These are phyloP conservation scores for Phellinidium pouzarii DNA, from an alignment of 1,284 basidiomycete species.

Conservation along the genomic window DNA sequence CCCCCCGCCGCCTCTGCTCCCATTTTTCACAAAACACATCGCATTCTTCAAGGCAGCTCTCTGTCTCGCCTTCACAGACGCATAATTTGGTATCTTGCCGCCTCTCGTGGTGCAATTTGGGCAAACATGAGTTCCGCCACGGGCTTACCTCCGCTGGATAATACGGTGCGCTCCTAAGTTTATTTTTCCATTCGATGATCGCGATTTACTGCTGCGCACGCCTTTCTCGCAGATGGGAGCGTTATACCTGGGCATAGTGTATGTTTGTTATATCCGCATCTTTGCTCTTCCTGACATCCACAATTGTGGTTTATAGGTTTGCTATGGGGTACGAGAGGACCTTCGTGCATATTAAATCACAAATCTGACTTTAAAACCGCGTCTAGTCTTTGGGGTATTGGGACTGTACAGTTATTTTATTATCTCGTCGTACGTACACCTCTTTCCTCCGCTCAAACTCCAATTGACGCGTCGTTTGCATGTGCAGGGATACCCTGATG, in stretches of 20 bases:
- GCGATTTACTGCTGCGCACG: not conserved
- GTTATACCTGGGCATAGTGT: not conserved
- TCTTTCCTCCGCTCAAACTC: not conserved
- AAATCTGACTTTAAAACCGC: not conserved
- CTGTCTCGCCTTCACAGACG: no score
- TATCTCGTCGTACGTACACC: slow-evolving; percentile 11
- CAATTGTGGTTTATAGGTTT: not conserved
- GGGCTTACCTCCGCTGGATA: not conserved
- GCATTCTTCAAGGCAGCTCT: no score
- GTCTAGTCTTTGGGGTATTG: slow-evolving; percentile 9
- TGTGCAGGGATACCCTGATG: slow-evolving; percentile 9
- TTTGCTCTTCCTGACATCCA: not conserved
- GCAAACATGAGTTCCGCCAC: not conserved
- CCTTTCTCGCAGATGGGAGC: not conserved
- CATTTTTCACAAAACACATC: no score
- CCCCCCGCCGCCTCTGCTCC: no score
- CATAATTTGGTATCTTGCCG: no score
- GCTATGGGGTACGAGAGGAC: not conserved
- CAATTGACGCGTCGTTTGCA: not conserved
- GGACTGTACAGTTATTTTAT: slow-evolving; percentile 11
- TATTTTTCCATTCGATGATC: not conserved
- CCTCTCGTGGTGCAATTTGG: no score
- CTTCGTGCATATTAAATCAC: not conserved
- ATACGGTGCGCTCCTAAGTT: not conserved
- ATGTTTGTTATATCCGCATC: not conserved